Evolutionary conservation across 1,284 basidiomycete species (phyloP), one percentile per base, ranked within the genome.

Genomic region (Hymenochaete sp.): DNA sequence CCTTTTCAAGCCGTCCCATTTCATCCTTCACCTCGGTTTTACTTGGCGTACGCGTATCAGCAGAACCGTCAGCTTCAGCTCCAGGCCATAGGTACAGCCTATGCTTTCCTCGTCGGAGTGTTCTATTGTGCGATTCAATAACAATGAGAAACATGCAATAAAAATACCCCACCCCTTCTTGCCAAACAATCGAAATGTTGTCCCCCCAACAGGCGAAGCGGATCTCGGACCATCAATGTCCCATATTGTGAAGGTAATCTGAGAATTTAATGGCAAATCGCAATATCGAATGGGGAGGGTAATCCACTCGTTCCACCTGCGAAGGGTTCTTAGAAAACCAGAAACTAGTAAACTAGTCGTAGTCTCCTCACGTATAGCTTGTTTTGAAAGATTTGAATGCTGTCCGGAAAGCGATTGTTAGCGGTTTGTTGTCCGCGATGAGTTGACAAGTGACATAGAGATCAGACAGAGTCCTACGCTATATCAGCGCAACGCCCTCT

Each of bases 271-370:
- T 0, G 93, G 91, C 3, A 98, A 71, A 56, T 96, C 92, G 43
- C 90, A 87, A 52, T 96, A 95, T 33, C 82, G 82, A 56, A 95
- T 86, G 0, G 93, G 93, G 3, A 98, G 67, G 0, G 86, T 82
- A 38, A 98, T 80, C 75, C 85, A 88, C 67, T 97, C 90, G 57
- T 95, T 95, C 95, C 95, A 98, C 31, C 90, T 93, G 57, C 38
- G 44, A 37, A 40, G 24, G 14, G 14, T 26, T 21, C 3, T 16
- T 26, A 21, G n/a, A 35, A 49, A 44, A 33, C 25, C 28, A 28
- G 44, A 18, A 29, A 31, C 46, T 16, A 19, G 18, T 4, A 24
- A 3, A 29, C 4, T 10, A 19, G 18, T 22, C 14, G 7, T 40
- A 26, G 21, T n/a, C 26, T 18, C 65, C 77, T 44, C 54, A 89